Base-by-base conservation (phyloP, 2,329 filamentous ascomycete species). In the Cladosporium sp. region DNA sequence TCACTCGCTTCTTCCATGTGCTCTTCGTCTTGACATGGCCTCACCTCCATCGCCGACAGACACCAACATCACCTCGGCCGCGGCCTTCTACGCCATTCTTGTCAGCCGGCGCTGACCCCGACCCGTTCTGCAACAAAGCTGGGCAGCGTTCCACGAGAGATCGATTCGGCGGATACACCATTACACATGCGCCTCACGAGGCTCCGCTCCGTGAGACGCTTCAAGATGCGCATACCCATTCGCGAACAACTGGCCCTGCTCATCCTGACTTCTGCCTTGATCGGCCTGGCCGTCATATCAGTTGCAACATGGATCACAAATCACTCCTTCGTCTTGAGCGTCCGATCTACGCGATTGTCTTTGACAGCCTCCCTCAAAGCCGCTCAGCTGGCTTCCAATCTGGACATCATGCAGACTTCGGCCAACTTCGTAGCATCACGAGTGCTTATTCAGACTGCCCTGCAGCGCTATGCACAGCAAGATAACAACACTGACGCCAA, bases 291-390 rank as follows among this genome's bases (percentile, higher is more conserved):
- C 49, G 82, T 95, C 54, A 78, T 95, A 54, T 83, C 88, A 13
- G 79, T 95, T 55, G 88, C 90, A 60, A 87, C 84, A 66, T 77
- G 73, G 73, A 65, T 75, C 54, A 82, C 81, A 49, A 83, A 79
- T 55, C 78, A 82, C 62, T 71, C 73, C 53, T 83, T 84, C 58
- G 79, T 85, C 19, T 71, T 82, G 27, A 66, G 66, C 43, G 74
- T 84, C 50, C 73, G 76, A 66, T 75, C 66, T 3, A 56, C 57
- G 45, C 79, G 84, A 45, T 79, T 96, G 41, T 74, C 83, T 20
- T 76, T 95, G 54, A 88, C 88, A 1, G 91, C 91, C 6, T 90
- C 86, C 2, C 82, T 95, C 63, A 95, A 95, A 68, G 85, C 90
- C 16, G 83, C 86, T 25, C 85, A 92, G 63, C 78, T 96, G 55